A percentile compares a stretch with the other conserved stretches of the same genome.
phyloP scores from a whole-genome alignment of 2,329 filamentous ascomycete genomes.

The Monilinia vaccinii-corymbosi region DNA sequence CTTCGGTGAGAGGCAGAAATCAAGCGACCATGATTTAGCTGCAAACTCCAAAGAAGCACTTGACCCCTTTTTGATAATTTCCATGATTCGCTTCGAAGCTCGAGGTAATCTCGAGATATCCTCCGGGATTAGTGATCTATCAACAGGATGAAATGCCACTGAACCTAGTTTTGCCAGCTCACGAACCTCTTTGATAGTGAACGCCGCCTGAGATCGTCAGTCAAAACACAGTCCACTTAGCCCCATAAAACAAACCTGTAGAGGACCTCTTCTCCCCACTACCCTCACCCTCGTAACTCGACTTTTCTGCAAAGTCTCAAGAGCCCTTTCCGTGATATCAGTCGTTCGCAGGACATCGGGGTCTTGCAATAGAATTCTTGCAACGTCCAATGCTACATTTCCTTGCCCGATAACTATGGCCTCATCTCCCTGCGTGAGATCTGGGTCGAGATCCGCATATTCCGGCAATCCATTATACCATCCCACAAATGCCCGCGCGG shows the following conservation, averaged over 20 bases:
- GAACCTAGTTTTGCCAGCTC: constrained; percentile 72
- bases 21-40: constrained; percentile 68
- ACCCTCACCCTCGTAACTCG: constrained; percentile 72
- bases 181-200: constrained; percentile 89
- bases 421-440: constrained; percentile 66
- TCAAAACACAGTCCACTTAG: not conserved
- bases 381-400: constrained; percentile 92
- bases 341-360: constrained; percentile 67
- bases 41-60: constrained; percentile 36
- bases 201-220: constrained; percentile 56
- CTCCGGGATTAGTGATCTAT: constrained; percentile 55
- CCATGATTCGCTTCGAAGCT: constrained; percentile 66
- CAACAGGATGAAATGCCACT: constrained; percentile 63
- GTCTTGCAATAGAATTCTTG: constrained; percentile 72
- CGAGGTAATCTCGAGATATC: constrained; percentile 64
- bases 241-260: constrained; percentile 53
- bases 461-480: constrained; percentile 98
- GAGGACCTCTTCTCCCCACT: constrained; percentile 80
- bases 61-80: constrained; percentile 72
- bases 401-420: constrained; percentile 89
- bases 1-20: constrained; percentile 74
- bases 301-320: constrained; percentile 64
- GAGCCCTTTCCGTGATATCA: constrained; percentile 79
- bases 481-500: constrained; percentile 86
- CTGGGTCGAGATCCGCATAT: constrained; percentile 61